Evolutionary conservation across 2,329 filamentous ascomycete species (phyloP), one percentile per base, ranked within the genome.

Genomic region (Gaeumannomyces sp.): DNA sequence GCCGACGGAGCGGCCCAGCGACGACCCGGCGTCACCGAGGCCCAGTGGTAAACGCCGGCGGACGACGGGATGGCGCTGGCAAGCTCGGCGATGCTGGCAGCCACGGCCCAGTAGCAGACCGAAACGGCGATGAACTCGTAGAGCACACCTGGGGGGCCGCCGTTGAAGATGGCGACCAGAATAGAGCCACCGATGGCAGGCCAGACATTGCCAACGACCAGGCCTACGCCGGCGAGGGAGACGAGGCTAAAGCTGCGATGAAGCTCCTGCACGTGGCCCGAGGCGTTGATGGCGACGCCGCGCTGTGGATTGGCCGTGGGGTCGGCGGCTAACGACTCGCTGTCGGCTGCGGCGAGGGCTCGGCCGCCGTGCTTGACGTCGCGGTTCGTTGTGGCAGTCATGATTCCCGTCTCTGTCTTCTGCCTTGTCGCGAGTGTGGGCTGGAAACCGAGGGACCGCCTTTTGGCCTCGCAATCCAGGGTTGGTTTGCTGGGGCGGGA

Each of bases 21-120:
- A 2, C 70, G 74, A 2, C 85, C 85, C 2, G 84, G 86, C 11
- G 59, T 61, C 22, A 87, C 77, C 19, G 83, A 81, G 2, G 85
- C 85, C 83, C 83, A 87, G 69, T 87, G 85, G 65, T 88, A 88
- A 6, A 87, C 83, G 29, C 84, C 85, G 64, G 80, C 83, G 8
- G 83, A 81, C 1, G 84, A 86, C n/a, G 85, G 85, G 67, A 87
- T 85, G 25, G 84, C 81, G 63, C 83, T 85, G 16, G 84, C 83
- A 33, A 88, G 76, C 73, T 88, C 85, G 59, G 85, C 85, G 65
- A 88, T 80, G 16, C 81, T 85, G 5, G 84, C 83, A 0, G 83
- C 83, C 29, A 88, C 79, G 62, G 83, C 74, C 77, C 82, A 85
- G 75, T 88, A 88, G 68, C 83, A 86, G 61, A 78, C 65, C 5